Evolutionary conservation across 1,139 yeast genomes (phyloP), one percentile per base, ranked within the genome.

Genomic region (Pichia sp.): DNA sequence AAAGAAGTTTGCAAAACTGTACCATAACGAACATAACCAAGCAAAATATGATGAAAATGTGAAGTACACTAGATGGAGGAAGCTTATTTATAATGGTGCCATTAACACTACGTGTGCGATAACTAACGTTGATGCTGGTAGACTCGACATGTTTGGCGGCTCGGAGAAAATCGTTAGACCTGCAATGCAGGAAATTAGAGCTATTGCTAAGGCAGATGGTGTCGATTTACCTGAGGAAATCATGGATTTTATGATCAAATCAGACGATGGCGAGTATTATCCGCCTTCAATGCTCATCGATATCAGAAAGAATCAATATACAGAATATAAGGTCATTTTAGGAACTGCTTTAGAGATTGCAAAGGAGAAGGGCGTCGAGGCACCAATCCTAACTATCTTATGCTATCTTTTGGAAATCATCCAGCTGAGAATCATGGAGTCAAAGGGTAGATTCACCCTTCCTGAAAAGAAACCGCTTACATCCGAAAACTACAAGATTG

Each of bases 271-370:
- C 5, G 44, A 40, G 20, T 48, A 42, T 25, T 48, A 47, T 16
- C 44, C 52, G 13, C 52, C 52, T 9, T 47, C 51, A 5, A 48
- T 48, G 52, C 33, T 75, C 46, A 76, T 82, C 12, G 94, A 82
- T 55, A 64, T 70, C 22, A 69, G 82, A 40, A 79, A 80, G 56
- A 75, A 76, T 16, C 81, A 80, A 49, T 76, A 77, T 40, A 68
- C 81, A 51, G 94, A 84, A 56, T 60, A 78, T 35, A 87, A 81
- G 51, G 75, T 74, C 17, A 77, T 84, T 43, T 60, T 82, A 37
- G 88, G 91, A 2, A 81, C 77, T 52, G 86, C 91, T 0, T 58
- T 84, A 44, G 65, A 66, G 29, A 62, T 76, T 34, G 91, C 87
- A 2, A 55, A 63, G 32, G 63, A 63, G 38, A 68, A 74, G 41